Base-by-base conservation (phyloP, 192 early-diverging fungal genomes). In the Lunasporangiospora selenospora region DNA sequence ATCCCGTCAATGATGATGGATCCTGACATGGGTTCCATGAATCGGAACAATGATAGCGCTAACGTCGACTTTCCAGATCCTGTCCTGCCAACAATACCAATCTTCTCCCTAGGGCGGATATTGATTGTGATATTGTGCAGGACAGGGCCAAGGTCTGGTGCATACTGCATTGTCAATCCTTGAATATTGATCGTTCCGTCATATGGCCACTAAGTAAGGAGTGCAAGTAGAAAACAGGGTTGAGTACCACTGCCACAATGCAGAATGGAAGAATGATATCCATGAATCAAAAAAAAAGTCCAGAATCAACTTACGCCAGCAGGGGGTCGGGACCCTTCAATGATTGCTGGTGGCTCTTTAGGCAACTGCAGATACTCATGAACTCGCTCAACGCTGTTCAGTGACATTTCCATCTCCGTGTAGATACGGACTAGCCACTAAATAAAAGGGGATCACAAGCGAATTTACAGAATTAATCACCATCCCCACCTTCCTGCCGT, bases 41-140 rank as follows among this genome's bases (percentile, higher is more conserved):
- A 85, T 11, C 94, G 86, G 62, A 95, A 84, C 32, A 96, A 81
- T 2, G 92, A 87, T 54, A 93, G 75, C 10, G 88, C 86, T 34
- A 96, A 67, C 6, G 90, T 90, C 31, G 88, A 89, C 64, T 96
- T 96, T 31, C 93, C 94, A 1, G 92, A 88, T n/a, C 93, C 94
- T 2, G 95, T 93, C 29, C 94, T 83, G 32, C 96, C 95, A 13
- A 96, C 94, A 15, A 98, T 88, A n/a, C 95, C 96, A 76, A 98
- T 93, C 69, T 94, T 96, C 70, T 86, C 84, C 26, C 75, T 60
- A 1, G 87, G 77, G 0, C 78, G 67, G 39, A 95, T 86, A 2
- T 34, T 36, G 49, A 96, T 85, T 4, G 84, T 84, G 27, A 99
- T 76, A 19, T 79, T 70, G 45, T 88, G 91, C 13, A 98, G 80